These are phyloP conservation scores for Ilex asprella DNA, from an alignment of 257 asterid genomes.

Conservation along the genomic window DNA sequence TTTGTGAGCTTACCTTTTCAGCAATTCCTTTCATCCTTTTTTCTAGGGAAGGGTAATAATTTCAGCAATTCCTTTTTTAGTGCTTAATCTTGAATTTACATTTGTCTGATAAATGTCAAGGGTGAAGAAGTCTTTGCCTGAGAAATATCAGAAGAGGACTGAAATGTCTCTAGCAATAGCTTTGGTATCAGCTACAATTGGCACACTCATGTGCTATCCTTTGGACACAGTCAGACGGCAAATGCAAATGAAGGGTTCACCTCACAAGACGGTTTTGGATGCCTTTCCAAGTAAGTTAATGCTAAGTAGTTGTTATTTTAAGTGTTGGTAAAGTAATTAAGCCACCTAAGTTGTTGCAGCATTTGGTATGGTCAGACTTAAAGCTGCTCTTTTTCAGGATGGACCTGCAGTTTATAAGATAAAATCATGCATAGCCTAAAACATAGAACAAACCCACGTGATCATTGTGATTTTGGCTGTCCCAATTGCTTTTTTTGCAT, in stretches of 20 bases:
- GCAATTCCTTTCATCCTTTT: slow-evolving; percentile 4
- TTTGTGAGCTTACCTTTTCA: slow-evolving; percentile 66
- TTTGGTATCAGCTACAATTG: slow-evolving; percentile 81
- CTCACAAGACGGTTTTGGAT: slow-evolving; percentile 65
- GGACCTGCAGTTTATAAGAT: too few relatives aligned
- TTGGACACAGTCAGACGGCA: slow-evolving; percentile 91
- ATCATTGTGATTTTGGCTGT: too few relatives aligned
- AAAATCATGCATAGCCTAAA: too few relatives aligned
- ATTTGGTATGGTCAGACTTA: background rate
- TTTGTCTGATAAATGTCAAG: slow-evolving; percentile 32
- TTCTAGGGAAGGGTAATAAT: too few relatives aligned
- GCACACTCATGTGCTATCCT: slow-evolving; percentile 88
- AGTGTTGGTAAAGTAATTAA: background rate
- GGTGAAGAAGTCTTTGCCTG: slow-evolving; percentile 90
- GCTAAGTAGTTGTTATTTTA: slow-evolving; percentile 6
- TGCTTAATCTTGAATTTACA: slow-evolving; percentile 3
- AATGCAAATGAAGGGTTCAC: slow-evolving; percentile 96
- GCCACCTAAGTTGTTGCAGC: too few relatives aligned
- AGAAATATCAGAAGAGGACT: slow-evolving; percentile 73
- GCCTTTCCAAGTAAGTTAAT: slow-evolving; percentile 65
- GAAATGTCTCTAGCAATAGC: slow-evolving; percentile 68
- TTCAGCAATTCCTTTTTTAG: background rate
- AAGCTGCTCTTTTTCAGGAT: background rate
- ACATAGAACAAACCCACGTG: too few relatives aligned
- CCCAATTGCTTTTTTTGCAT: too few relatives aligned